A percentile compares a stretch with the other conserved stretches of the same genome.
These are phyloP conservation scores for Helicocarpus griseus DNA, from an alignment of 2,329 filamentous ascomycete genomes.

Conservation along the genomic window DNA sequence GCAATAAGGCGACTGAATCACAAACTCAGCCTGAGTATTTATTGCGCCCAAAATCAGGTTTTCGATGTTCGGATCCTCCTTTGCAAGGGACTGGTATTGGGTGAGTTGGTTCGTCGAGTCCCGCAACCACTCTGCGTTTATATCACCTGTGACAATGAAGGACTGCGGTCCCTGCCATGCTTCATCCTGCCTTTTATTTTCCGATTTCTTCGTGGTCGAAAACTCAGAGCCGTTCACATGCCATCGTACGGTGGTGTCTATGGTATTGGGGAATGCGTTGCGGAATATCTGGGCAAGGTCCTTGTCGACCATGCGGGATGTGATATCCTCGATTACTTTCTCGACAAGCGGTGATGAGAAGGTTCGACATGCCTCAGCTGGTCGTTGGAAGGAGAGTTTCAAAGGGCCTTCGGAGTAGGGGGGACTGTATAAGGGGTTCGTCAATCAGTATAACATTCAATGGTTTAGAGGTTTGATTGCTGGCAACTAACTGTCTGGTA, in stretches of 20 bases:
- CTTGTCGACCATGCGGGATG: slow-evolving; percentile 66
- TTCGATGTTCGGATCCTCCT: slow-evolving; percentile 67
- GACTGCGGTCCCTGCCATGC: slow-evolving; percentile 79
- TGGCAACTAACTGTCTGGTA: slow-evolving; percentile 11
- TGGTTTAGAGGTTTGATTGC: slow-evolving; percentile 13
- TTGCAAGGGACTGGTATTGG: slow-evolving; percentile 78
- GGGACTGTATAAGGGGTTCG: slow-evolving; percentile 40
- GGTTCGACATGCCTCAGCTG: slow-evolving; percentile 70
- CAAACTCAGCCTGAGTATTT: slow-evolving; percentile 90
- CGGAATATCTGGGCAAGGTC: slow-evolving; percentile 89
- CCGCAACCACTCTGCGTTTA: slow-evolving; percentile 84
- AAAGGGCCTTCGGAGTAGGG: slow-evolving; percentile 74
- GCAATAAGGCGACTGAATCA: slow-evolving; percentile 92
- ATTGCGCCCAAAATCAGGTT: slow-evolving; percentile 83
- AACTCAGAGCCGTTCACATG: slow-evolving; percentile 56
- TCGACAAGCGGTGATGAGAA: slow-evolving; percentile 84
- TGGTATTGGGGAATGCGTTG: slow-evolving; percentile 86
- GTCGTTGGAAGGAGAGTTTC: slow-evolving; percentile 75
- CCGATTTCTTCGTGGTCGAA: slow-evolving; percentile 31
- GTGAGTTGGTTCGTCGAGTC: slow-evolving; percentile 89
- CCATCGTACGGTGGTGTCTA: slow-evolving; percentile 84
- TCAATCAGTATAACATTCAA: slow-evolving; percentile 6
- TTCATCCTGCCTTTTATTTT: slow-evolving; percentile 40
- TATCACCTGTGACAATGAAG: slow-evolving; percentile 89
- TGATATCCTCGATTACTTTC: slow-evolving; percentile 74